Evolutionary conservation across 2,329 filamentous ascomycete species (phyloP), one percentile per base, ranked within the genome.

Genomic region (Botrytis hyacinthi): DNA sequence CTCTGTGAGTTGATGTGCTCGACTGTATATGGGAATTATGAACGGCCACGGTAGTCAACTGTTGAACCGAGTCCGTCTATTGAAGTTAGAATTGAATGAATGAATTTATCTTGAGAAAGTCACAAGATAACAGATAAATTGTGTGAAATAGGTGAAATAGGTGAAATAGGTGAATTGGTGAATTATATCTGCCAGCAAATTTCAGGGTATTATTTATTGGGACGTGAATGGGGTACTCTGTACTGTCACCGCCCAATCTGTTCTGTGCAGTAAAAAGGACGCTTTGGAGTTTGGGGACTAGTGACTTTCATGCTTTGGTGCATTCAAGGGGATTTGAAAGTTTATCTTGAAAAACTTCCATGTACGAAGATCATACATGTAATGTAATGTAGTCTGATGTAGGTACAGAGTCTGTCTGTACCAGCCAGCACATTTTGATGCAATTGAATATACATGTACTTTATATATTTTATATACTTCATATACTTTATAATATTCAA

Each of bases 211-310:
- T 44, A 40, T 40, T 61, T n/a, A 37, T 37, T 59, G 57, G 29
- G 18, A 59, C 18, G 22, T 40, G 37, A 62, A 63, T 42, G 26
- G n/a, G 37, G 18, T 37, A 63, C 16, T 40, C 37, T 40, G 37
- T 40, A 40, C 37, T 63, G 40, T 44, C 61, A 65, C 61, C 61
- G 61, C 40, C 61, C 29, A 65, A 65, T 22, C 26, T 54, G 60
- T 42, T 22, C 26, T 54, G 60, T 42, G n/a, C 37, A 63, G 26
- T 29, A 63, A 63, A 60, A 63, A 44, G 61, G 4, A 20, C 7
- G 62, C 62, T 65, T 65, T 26, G 20, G 32, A 48, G 62, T 66
- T 66, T 66, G 48, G 3, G 63, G 63, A 48, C 63, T 66, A 48
- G 63, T 66, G 62, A 32, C 32, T 42, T 32, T 46, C 16, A 63